Evolutionary conservation across 805 yeast species (phyloP).

Genomic region (Lachancea waltii): DNA sequence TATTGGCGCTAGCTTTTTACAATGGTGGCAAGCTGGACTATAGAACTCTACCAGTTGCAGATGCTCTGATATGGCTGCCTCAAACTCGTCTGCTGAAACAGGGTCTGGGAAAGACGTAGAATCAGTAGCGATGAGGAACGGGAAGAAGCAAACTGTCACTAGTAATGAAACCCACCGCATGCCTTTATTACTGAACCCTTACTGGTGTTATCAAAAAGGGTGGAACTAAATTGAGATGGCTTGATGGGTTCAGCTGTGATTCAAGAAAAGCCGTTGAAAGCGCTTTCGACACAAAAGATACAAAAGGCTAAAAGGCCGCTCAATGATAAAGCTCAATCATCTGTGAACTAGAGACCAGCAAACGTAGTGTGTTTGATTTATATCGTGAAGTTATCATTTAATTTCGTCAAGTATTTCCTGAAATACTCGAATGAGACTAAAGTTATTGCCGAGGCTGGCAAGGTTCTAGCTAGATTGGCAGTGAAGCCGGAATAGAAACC

Average conservation of each 20-base stretch:
- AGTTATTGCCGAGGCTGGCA: constrained; percentile 95
- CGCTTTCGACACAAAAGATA: not conserved
- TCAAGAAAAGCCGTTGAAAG: constrained; percentile 3
- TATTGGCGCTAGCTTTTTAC: constrained; percentile 68
- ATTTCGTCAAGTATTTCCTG: constrained; percentile 41
- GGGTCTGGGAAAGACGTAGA: constrained; percentile 39
- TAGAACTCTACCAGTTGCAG: constrained; percentile 78
- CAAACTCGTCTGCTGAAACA: constrained; percentile 47
- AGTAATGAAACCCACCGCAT: not conserved
- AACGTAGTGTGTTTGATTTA: not conserved
- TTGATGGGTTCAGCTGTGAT: not conserved
- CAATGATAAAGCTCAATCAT: not conserved
- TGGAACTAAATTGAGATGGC: no score
- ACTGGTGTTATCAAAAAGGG: no score
- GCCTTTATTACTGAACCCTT: no score
- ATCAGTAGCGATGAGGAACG: constrained; percentile 1
- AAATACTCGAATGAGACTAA: constrained; percentile 84
- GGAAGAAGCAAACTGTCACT: not conserved
- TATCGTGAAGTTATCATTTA: constrained; percentile 10
- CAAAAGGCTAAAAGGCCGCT: not conserved
- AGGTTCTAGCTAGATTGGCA: constrained; percentile 81
- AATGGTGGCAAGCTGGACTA: constrained; percentile 86
- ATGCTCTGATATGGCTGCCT: constrained; percentile 41
- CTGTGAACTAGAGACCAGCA: constrained; percentile 1
- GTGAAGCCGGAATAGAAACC: constrained; percentile 90